Evolutionary conservation across 2,329 filamentous ascomycete genomes (phyloP).

Genomic region (Arthrobotrys sinensis): DNA sequence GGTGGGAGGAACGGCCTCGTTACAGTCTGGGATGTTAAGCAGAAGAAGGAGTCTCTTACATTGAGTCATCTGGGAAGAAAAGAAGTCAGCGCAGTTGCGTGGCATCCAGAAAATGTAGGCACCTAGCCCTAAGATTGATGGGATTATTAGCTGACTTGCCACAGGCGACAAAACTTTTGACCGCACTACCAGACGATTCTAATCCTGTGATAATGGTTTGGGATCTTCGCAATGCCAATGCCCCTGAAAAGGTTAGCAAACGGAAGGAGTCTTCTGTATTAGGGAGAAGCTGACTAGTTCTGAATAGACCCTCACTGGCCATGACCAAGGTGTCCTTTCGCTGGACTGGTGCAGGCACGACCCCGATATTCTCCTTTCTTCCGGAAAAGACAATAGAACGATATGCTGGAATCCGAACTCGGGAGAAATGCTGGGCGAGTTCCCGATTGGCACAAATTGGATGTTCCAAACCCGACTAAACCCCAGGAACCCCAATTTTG

Average conservation of each 20-base stretch:
- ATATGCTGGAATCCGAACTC: conserved; percentile 97
- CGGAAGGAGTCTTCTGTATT: conserved; percentile 38
- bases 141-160: conserved; percentile 50
- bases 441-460: conserved; percentile 99
- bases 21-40: conserved; percentile 98
- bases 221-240: conserved; percentile 96
- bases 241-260: conserved; percentile 77
- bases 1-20: conserved; percentile 94
- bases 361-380: conserved; percentile 88
- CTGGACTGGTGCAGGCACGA: conserved; percentile 97
- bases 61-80: conserved; percentile 91
- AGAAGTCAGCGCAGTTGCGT: conserved; percentile 93
- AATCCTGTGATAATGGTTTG: conserved; percentile 90
- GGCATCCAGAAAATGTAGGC: conserved; percentile 87
- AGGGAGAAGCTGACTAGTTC: conserved; percentile 45
- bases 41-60: conserved; percentile 96
- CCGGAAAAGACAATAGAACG: conserved; percentile 95
- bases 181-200: conserved; percentile 89
- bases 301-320: conserved; percentile 82
- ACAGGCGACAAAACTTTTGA: conserved; percentile 88
- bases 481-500: conserved; percentile 90
- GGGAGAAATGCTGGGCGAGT: conserved; percentile 88
- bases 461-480: conserved; percentile 96
- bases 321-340: conserved; percentile 93
- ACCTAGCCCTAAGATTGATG: not conserved